phyloP scores from a whole-genome alignment of 1,139 yeast genomes.

The Kluyveromyces sp. region DNA sequence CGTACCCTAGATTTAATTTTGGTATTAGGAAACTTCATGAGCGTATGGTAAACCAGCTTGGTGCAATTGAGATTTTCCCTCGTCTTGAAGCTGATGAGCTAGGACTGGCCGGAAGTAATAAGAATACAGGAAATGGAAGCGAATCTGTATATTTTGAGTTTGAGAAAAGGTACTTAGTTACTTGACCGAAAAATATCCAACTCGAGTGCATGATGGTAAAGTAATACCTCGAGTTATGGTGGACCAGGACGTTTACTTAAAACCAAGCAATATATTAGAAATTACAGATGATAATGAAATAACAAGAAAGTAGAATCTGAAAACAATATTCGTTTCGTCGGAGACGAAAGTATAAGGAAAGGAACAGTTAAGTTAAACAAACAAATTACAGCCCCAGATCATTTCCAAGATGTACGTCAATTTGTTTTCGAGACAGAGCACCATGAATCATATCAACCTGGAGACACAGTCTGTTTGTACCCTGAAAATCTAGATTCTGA shows the following conservation, averaged over 20 bases:
- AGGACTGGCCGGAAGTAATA: conserved; percentile 31
- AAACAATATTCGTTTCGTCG: conserved; percentile 10
- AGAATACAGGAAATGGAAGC: conserved; percentile 58
- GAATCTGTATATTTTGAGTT: conserved; percentile 75
- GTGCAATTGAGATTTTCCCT: conserved; percentile 62
- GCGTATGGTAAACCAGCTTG: conserved; percentile 63
- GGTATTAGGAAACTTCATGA: conserved; percentile 78
- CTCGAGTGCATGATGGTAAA: conserved; percentile 17
- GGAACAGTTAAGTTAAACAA: conserved; percentile 45
- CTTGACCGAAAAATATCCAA: conserved; percentile 36
- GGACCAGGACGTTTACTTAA: conserved; percentile 20
- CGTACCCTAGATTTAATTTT: conserved; percentile 80
- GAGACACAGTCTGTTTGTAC: conserved; percentile 72
- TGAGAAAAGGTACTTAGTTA: conserved; percentile 49
- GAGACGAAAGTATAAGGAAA: conserved; percentile 20
- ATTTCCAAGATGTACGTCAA: conserved; percentile 86
- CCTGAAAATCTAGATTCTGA: conserved; percentile 61
- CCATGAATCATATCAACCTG: conserved; percentile 47
- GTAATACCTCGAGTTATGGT: conserved; percentile 16
- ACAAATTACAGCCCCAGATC: conserved; percentile 59
- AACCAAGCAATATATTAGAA: conserved; percentile 22
- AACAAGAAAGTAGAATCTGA: conserved; percentile 2
- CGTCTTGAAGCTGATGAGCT: conserved; percentile 90
- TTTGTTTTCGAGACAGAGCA: conserved; percentile 37
- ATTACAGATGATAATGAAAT: conserved; percentile 1